Evolutionary conservation across 345 rosid species (phyloP), one percentile per base, ranked within the genome.

Genomic region (Eucalyptus regnans): DNA sequence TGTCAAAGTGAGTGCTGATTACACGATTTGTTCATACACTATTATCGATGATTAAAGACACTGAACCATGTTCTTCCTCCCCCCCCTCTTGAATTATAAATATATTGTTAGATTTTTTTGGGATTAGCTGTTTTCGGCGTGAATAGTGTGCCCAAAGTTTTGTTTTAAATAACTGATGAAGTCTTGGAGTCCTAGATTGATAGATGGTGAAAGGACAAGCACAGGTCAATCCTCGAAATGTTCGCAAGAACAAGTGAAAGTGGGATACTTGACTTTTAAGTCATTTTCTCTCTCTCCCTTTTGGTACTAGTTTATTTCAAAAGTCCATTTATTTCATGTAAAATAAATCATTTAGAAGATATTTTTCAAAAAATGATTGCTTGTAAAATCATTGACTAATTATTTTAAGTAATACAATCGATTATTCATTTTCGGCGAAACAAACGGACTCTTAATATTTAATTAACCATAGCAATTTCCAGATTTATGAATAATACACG

Each of bases 1-100:
- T 76, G 83, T 76, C 83, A 76, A 76, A 76, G 83, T 76, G 83
- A 76, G 83, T 76, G 83, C 83, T 76, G 83, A 76, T 76, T 76
- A 37, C 83, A 76, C 48, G 48, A 76, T 76, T 76, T 76, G 83
- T 76, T 10, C 83, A 76, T 76, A 76, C 83, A 37, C 83, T 37
- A 9, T 76, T 37, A 18, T 76, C 83, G 27, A 76, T 76, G 48
- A 76, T 37, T 76, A 76, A 76, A 76, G 27, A 10, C 83, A 37
- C 20, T 20, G 46, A 11, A 76, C 5, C 10, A 20, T 76, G 83
- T 37, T 76, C 43, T 76, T 52, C 58, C 68, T 37, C 46, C 14
- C 58, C 58, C 66, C 76, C 46, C 14, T 8, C 43, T 76, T 9
- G 48, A 76, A 76, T 37, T 37, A 76, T 37, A 76, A 71, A 76